phyloP scores from a whole-genome alignment of 192 early-diverging fungal species.

The Coemansia sp. region DNA sequence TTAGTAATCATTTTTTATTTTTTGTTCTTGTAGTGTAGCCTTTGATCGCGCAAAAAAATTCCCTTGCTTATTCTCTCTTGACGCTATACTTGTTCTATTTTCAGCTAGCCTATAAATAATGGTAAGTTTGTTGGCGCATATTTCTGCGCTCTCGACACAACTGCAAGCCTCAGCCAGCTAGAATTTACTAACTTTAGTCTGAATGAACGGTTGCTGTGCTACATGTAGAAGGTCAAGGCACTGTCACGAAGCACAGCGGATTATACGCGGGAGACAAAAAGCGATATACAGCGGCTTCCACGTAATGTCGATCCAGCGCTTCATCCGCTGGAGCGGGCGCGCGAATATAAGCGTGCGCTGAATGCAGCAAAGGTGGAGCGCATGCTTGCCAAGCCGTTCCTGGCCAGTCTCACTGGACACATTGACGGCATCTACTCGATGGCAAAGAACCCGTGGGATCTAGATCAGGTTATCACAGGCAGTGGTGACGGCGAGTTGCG shows the following conservation, averaged over 20 bases:
- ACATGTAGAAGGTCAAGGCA: slow-evolving; percentile 88
- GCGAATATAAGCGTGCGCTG: slow-evolving; percentile 94
- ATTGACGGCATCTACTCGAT: slow-evolving; percentile 94
- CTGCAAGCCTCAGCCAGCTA: no score
- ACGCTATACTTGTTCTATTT: slow-evolving; percentile 11
- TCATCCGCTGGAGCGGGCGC: slow-evolving; percentile 92
- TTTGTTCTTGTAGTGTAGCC: no score
- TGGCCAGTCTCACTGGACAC: slow-evolving; percentile 87
- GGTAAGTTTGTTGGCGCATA: neutral
- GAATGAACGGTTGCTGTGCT: neutral
- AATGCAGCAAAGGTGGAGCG: slow-evolving; percentile 92
- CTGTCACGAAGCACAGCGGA: slow-evolving; percentile 80
- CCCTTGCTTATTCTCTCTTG: neutral
- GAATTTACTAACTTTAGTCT: no score
- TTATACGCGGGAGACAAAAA: slow-evolving; percentile 75
- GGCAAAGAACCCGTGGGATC: slow-evolving; percentile 87
- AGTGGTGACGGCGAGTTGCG: slow-evolving; percentile 95
- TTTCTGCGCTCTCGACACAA: no score
- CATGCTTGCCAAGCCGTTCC: slow-evolving; percentile 96
- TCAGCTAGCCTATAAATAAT: neutral
- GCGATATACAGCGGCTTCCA: slow-evolving; percentile 84
- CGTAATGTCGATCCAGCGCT: slow-evolving; percentile 86
- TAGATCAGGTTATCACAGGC: slow-evolving; percentile 83
- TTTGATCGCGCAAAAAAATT: neutral
- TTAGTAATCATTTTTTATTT: no score